These are phyloP conservation scores for Oryza nivara DNA, from an alignment of 176 grass and related monocot genomes.

Conservation along the genomic window DNA sequence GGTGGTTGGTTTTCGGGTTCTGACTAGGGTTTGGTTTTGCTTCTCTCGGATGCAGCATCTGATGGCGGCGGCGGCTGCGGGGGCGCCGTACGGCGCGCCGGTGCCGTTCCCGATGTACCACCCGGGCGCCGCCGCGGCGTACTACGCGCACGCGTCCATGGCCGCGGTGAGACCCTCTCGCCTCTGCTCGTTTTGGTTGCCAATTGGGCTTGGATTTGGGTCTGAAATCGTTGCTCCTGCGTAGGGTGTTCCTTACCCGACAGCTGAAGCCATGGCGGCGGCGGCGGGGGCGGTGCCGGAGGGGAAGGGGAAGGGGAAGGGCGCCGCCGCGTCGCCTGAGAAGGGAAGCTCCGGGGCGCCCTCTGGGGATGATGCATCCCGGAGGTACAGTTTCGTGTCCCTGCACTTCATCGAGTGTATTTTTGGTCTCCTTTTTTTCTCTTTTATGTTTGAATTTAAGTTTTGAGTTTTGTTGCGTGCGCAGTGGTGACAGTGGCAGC, in stretches of 20 bases:
- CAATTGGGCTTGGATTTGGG: constrained; percentile 35
- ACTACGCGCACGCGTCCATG: constrained; percentile 88
- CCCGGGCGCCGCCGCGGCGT: constrained; percentile 64
- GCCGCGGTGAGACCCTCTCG: constrained; percentile 53
- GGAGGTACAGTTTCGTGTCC: constrained; percentile 48
- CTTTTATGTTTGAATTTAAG: constrained; percentile 28
- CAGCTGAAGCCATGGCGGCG: constrained; percentile 50
- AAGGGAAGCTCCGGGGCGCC: constrained; percentile 56
- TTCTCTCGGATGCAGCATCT: constrained; percentile 51
- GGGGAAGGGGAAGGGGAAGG: constrained; percentile 66
- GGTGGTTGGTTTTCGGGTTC: neutral
- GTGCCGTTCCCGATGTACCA: constrained; percentile 74
- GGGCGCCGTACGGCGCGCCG: constrained; percentile 69
- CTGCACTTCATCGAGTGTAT: neutral
- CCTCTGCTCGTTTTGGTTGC: neutral
- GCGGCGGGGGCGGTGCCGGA: constrained; percentile 27
- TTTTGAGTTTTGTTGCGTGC: constrained; percentile 37
- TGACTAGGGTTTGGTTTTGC: constrained; percentile 44
- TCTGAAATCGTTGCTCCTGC: constrained; percentile 27
- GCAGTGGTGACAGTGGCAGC: constrained; percentile 66
- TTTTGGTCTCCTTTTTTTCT: neutral
- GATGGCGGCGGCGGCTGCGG: constrained; percentile 63
- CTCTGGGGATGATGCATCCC: constrained; percentile 66
- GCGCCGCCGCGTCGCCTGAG: constrained; percentile 52
- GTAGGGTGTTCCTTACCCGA: constrained; percentile 62